Evolutionary conservation across 2,329 filamentous ascomycete species (phyloP), one percentile per base, ranked within the genome.

Genomic region (Alternaria tenuissima): DNA sequence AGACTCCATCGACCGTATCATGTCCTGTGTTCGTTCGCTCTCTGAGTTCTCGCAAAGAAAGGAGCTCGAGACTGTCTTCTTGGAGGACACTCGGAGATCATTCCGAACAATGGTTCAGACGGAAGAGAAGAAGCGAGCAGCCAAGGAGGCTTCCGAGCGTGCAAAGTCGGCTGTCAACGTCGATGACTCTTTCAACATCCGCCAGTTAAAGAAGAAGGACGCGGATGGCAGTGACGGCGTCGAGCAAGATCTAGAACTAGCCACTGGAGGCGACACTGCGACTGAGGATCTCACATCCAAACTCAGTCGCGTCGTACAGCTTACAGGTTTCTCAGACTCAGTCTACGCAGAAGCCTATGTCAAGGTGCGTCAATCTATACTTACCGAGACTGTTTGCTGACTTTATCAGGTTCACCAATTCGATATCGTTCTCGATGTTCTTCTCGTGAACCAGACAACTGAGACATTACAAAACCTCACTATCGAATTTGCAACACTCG

Each of bases 291-390:
- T 97, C 3, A 91, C 92, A 12, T 97, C 93, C 55, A 99, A 99
- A 81, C 88, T 99, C 62, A 97, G 91, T 82, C 89, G 95, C 14
- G 94, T 99, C 38, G 95, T 99, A 22, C 95, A 99, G 80, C 87
- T 99, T 46, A 99, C 95, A 18, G 95, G 95, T 62, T 99, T 99
- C 86, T 98, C 95, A 0, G 95, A 99, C 75, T 91, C 95, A 1
- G 95, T 99, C 14, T 99, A 99, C 73, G 95, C 93, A n/a, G 95
- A 99, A 81, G 95, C 95, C 5, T 99, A 99, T 72, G 94, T 99
- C 75, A 97, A 96, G 78, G 94, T 76, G 64, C 38, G 52, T 43
- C 36, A n/a, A 7, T 14, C 7, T 1, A 6, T 5, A 2, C 7
- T 7, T 4, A 6, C 6, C 30, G 8, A 18, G 28, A 8, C 5